A percentile compares a stretch with the other conserved stretches of the same genome.
Evolutionary conservation across 192 early-diverging fungal species (phyloP).

Genomic region (Coemansia guatemalensis): DNA sequence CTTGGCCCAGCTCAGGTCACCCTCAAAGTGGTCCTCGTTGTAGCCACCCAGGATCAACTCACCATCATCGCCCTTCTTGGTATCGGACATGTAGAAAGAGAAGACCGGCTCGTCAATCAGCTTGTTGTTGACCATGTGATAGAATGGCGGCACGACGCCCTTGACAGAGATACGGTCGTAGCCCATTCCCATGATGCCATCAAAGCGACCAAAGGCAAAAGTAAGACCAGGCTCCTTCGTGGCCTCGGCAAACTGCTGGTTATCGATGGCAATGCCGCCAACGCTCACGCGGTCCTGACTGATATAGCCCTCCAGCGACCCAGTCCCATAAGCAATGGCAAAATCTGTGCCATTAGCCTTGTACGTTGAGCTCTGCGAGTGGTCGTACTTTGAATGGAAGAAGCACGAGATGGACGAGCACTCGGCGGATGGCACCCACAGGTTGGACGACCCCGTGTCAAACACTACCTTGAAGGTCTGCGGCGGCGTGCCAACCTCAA

Average conservation of each 20-base stretch:
- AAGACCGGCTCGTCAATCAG: constrained; percentile 86
- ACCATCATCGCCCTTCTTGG: constrained; percentile 65
- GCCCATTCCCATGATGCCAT: constrained; percentile 95
- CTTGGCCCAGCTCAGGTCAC: constrained; percentile 75
- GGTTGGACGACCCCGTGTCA: constrained; percentile 93
- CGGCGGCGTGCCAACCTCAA: constrained; percentile 80
- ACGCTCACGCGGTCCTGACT: constrained; percentile 75
- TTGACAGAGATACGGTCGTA: constrained; percentile 88
- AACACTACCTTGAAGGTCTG: constrained; percentile 92
- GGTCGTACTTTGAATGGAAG: constrained; percentile 88
- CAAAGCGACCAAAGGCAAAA: constrained; percentile 93
- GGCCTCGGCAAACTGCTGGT: constrained; percentile 93
- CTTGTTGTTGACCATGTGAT: constrained; percentile 81
- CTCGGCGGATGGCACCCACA: constrained; percentile 94
- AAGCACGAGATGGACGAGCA: constrained; percentile 96
- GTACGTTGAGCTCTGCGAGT: constrained; percentile 75
- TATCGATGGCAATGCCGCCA: constrained; percentile 67
- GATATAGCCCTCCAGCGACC: constrained; percentile 92
- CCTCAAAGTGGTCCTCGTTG: constrained; percentile 72
- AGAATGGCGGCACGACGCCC: constrained; percentile 91
- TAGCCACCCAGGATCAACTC: constrained; percentile 89
- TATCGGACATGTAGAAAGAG: constrained; percentile 83
- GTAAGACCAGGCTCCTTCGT: constrained; percentile 94
- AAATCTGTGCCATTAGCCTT: constrained; percentile 91
- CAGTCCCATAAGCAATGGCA: constrained; percentile 92